These are phyloP conservation scores for Rutstroemia sp. DNA, from an alignment of 2,329 filamentous ascomycete species.

Conservation along the genomic window DNA sequence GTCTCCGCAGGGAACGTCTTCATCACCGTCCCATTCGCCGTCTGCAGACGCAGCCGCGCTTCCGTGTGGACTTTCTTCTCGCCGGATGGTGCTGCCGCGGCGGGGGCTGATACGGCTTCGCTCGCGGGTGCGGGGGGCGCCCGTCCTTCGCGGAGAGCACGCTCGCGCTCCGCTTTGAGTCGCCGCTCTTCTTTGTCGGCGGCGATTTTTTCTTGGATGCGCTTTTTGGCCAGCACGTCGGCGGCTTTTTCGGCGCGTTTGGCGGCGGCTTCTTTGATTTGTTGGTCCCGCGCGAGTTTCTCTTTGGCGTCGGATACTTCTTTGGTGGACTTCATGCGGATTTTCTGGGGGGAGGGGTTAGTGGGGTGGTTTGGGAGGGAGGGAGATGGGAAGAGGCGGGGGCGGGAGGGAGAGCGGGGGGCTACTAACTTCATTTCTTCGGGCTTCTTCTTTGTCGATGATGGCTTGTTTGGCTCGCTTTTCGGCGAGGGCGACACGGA, in stretches of 20 bases:
- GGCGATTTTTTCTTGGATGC: constrained; percentile 88
- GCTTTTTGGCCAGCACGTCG: constrained; percentile 77
- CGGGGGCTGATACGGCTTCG: constrained; percentile 27
- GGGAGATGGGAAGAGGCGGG: too few relatives aligned
- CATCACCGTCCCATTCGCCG: constrained; percentile 64
- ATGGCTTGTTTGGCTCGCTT: constrained; percentile 64
- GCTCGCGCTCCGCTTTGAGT: constrained; percentile 76
- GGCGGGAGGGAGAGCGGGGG: too few relatives aligned
- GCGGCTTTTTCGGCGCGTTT: constrained; percentile 85
- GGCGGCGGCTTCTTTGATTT: constrained; percentile 79
- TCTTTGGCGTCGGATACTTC: constrained; percentile 88
- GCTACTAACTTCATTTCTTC: constrained; percentile 69
- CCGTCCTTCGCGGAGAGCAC: constrained; percentile 77
- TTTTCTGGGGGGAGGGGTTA: constrained; percentile 40
- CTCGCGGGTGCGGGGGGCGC: constrained; percentile 34
- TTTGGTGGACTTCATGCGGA: constrained; percentile 79
- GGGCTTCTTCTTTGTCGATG: constrained; percentile 72
- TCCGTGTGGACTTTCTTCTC: constrained; percentile 55
- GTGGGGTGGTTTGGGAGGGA: not conserved
- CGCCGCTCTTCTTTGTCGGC: constrained; percentile 87
- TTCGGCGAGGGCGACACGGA: constrained; percentile 62
- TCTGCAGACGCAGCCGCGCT: constrained; percentile 75
- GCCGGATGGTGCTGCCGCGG: constrained; percentile 36
- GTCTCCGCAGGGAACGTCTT: constrained; percentile 87
- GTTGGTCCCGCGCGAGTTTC: constrained; percentile 78